These are phyloP conservation scores for Asclepias syriaca DNA, from an alignment of 257 asterid species.

Conservation along the genomic window DNA sequence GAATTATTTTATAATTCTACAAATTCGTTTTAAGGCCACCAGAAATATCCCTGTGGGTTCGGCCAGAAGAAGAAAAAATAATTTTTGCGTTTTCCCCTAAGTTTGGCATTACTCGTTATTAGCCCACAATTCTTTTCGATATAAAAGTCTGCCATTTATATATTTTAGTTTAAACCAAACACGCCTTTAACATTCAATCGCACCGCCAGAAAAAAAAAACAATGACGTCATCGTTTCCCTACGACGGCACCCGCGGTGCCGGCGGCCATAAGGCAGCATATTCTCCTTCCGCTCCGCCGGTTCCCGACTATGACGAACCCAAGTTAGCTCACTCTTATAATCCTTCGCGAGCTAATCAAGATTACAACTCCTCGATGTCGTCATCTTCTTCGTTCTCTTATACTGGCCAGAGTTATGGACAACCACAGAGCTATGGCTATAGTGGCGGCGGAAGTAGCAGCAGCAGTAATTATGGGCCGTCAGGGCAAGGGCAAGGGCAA, in stretches of 20 bases:
- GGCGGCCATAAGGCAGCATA: slow-evolving; percentile 17
- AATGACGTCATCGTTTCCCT: slow-evolving; percentile 10
- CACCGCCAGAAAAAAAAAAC: background rate
- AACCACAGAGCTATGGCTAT: slow-evolving; percentile 1
- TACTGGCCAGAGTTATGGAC: slow-evolving; percentile 22
- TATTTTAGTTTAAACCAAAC: background rate
- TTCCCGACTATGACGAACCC: slow-evolving; percentile 37
- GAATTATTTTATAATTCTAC: no score
- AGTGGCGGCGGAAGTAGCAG: background rate
- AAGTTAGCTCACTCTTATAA: slow-evolving; percentile 43
- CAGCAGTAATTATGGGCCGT: slow-evolving; percentile 30
- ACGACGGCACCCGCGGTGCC: background rate
- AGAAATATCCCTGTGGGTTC: no score
- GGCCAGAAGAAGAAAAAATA: no score
- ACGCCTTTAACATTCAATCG: background rate
- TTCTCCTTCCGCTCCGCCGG: slow-evolving; percentile 77
- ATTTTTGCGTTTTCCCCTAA: no score
- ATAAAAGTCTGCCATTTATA: slow-evolving; percentile 23
- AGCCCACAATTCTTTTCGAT: slow-evolving; percentile 1
- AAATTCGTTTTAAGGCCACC: no score
- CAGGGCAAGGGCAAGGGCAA: slow-evolving; percentile 23
- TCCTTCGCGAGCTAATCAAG: slow-evolving; percentile 18
- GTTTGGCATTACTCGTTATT: slow-evolving; percentile 6
- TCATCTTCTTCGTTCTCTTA: slow-evolving; percentile 25
- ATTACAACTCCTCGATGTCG: slow-evolving; percentile 4